These are phyloP conservation scores for Sphaceloma murrayae DNA, from an alignment of 2,329 filamentous ascomycete genomes.

Conservation along the genomic window DNA sequence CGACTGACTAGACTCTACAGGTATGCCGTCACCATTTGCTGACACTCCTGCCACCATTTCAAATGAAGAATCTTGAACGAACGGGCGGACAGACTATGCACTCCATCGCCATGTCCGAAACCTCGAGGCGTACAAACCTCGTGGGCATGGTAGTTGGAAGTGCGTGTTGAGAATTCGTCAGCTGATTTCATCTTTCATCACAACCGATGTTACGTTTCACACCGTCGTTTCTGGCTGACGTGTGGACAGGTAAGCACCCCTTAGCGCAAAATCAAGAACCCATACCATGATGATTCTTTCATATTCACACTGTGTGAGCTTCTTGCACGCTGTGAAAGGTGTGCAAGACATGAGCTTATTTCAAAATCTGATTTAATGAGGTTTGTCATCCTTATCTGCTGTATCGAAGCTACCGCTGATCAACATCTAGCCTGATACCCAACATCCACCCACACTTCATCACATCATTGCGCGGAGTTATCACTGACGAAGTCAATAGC, in stretches of 20 bases:
- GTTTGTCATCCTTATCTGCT: too few relatives aligned
- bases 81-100: conserved; percentile 58
- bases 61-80: conserved; percentile 58
- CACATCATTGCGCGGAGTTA: neutral
- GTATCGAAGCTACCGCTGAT: neutral
- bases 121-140: conserved; percentile 55
- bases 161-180: conserved; percentile 63
- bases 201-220: too few relatives aligned
- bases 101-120: conserved; percentile 41
- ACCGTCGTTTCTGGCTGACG: neutral
- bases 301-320: conserved; percentile 66
- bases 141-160: conserved; percentile 44
- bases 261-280: too few relatives aligned
- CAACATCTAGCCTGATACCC: conserved; percentile 1
- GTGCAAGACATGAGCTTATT: conserved; percentile 50
- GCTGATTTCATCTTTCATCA: too few relatives aligned
- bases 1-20: conserved; percentile 12
- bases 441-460: neutral
- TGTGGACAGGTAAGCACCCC: too few relatives aligned
- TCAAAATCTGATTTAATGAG: conserved; percentile 67
- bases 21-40: conserved; percentile 14
- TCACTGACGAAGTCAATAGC: too few relatives aligned
- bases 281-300: conserved; percentile 51
- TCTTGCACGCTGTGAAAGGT: conserved; percentile 23
- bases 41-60: conserved; percentile 4